These are phyloP conservation scores for Cystobasidiaceae sp. DNA, from an alignment of 1,284 basidiomycete species.

Conservation along the genomic window DNA sequence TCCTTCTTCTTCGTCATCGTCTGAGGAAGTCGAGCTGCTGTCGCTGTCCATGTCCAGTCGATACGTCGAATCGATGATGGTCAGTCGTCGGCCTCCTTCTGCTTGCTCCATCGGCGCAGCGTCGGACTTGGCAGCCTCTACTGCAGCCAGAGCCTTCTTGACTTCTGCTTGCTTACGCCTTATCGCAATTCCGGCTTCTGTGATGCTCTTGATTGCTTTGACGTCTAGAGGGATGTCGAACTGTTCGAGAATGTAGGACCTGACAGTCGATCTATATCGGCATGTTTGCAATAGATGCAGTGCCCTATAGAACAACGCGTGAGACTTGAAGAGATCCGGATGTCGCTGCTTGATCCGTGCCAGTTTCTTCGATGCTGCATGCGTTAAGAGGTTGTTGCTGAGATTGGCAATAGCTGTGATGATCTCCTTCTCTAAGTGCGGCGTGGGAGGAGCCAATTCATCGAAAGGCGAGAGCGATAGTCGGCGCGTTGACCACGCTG, in stretches of 20 bases:
- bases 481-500: constrained; percentile 14
- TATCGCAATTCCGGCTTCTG: constrained; percentile 5
- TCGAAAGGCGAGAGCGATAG: constrained; percentile 38
- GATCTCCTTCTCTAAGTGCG: constrained; percentile 74
- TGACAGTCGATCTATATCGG: constrained; percentile 80
- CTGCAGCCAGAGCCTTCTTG: neutral
- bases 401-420: constrained; percentile 87
- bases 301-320: constrained; percentile 72
- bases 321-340: constrained; percentile 63
- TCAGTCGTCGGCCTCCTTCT: neutral
- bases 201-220: neutral
- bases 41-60: constrained; percentile 14
- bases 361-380: constrained; percentile 78
- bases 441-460: constrained; percentile 56
- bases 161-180: neutral
- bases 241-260: constrained; percentile 84
- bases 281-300: constrained; percentile 78
- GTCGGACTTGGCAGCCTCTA: neutral
- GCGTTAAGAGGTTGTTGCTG: constrained; percentile 91
- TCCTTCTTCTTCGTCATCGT: neutral
- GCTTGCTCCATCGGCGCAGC: neutral
- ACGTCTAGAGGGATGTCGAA: constrained; percentile 69
- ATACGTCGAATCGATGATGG: constrained; percentile 7
- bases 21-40: neutral
- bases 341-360: constrained; percentile 72